Percentiles rank a stretch among this genome's conserved stretches.
These are phyloP conservation scores for Penicillium lividum DNA, from an alignment of 495 filamentous ascomycete genomes.

Conservation along the genomic window DNA sequence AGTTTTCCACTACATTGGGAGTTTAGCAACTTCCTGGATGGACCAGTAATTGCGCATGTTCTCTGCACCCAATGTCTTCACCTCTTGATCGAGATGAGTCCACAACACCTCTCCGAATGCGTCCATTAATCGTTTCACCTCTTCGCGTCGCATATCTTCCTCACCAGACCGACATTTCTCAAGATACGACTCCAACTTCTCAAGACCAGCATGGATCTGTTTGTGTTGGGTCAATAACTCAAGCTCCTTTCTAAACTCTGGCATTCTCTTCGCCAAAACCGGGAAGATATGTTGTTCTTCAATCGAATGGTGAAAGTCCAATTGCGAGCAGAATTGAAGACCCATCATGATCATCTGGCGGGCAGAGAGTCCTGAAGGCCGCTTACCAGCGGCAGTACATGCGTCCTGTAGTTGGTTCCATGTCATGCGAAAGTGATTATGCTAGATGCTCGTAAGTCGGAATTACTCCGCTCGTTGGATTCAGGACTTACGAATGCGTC, in stretches of 20 bases:
- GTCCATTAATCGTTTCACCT: conserved; percentile 71
- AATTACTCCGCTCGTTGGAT: conserved; percentile 3
- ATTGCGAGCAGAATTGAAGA: conserved; percentile 63
- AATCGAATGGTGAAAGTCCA: conserved; percentile 78
- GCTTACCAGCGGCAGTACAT: conserved; percentile 53
- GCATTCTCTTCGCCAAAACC: conserved; percentile 74
- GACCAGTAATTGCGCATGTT: conserved; percentile 89
- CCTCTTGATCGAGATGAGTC: conserved; percentile 74
- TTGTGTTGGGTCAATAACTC: conserved; percentile 77
- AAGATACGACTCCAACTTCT: conserved; percentile 69
- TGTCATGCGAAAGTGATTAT: conserved; percentile 72
- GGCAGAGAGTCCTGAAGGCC: conserved; percentile 59
- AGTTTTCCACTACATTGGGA: conserved; percentile 61
- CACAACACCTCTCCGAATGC: conserved; percentile 66
- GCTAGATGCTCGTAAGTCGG: conserved; percentile 42
- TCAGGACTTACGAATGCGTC: conserved; percentile 60
- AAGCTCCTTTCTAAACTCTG: conserved; percentile 67
- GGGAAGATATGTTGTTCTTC: conserved; percentile 87
- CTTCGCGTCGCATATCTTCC: conserved; percentile 64
- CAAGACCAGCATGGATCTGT: conserved; percentile 79
- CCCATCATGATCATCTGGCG: conserved; percentile 64
- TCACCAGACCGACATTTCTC: conserved; percentile 62
- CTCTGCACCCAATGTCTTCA: conserved; percentile 68
- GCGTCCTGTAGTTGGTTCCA: conserved; percentile 71
- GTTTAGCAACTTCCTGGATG: conserved; percentile 67